Conservation (phyloP, 192 early-diverging fungal species). For the Diversispora epigaea region DNA sequence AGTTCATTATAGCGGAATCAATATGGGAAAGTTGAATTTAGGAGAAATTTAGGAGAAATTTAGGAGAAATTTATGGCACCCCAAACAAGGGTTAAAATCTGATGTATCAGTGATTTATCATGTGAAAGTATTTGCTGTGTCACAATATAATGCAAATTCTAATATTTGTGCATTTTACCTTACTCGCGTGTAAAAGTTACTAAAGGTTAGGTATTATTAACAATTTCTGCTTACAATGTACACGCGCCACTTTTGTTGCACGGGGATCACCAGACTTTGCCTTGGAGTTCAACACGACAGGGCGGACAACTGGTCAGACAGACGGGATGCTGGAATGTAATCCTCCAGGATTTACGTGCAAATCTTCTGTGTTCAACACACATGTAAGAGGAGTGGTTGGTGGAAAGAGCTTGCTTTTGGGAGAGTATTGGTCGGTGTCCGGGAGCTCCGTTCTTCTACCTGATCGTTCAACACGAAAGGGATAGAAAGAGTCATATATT, state of each 20-base stretch:
- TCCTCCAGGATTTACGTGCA: slow-evolving; percentile 28
- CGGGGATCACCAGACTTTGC: slow-evolving; percentile 24
- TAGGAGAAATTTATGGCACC: too few species aligned
- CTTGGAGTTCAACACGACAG: slow-evolving; percentile 28
- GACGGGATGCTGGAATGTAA: slow-evolving; percentile 28
- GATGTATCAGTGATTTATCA: too few species aligned
- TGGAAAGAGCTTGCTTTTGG: slow-evolving; percentile 20
- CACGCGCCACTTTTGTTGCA: slow-evolving; percentile 28
- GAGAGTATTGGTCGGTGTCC: slow-evolving; percentile 21
- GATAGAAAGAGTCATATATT: slow-evolving; percentile 14
- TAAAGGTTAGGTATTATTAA: slow-evolving; percentile 16
- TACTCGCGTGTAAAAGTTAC: too few species aligned
- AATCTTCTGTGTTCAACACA: slow-evolving; percentile 32
- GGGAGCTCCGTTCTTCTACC: slow-evolving; percentile 16
- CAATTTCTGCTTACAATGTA: slow-evolving; percentile 20
- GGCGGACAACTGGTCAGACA: slow-evolving; percentile 23
- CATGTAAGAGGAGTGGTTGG: slow-evolving; percentile 26
- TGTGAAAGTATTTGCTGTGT: too few species aligned
- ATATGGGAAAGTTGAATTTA: too few species aligned
- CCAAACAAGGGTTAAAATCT: too few species aligned
- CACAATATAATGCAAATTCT: too few species aligned
- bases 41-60: too few species aligned
- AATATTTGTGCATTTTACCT: too few species aligned
- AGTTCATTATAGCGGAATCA: too few species aligned
- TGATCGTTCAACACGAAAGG: slow-evolving; percentile 25